Evolutionary conservation across 1,284 basidiomycete genomes (phyloP), one percentile per base, ranked within the genome.

Genomic region (Lentinula novae-zelandiae): DNA sequence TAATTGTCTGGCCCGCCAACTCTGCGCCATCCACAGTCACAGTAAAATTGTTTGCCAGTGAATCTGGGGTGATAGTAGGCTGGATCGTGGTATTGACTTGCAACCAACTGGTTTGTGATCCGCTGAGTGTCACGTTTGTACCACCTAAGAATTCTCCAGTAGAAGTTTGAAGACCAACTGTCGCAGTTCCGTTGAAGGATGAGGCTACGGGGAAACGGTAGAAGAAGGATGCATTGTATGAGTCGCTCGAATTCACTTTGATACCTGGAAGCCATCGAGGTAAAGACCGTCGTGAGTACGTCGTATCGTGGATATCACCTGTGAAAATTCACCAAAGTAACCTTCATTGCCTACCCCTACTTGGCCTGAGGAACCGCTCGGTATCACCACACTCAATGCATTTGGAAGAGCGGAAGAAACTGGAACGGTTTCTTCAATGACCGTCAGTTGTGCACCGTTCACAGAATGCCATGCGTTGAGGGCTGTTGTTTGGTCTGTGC

Each of bases 201-300:
- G 83, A 81, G 5, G 76, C 49, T 20, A 69, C 65, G 0, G 85
- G 80, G 72, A 87, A 84, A 60, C 79, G 82, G 68, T 82, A 86
- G 69, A 78, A 87, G 66, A 90, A 83, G 0, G 86, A 88, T 0
- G 83, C 86, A n/a, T 77, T 82, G 71, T 91, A 90, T 0, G 78
- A 82, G 72, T 81, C 82, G 1, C 75, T 70, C 0, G 79, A 69
- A 52, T 83, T 73, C 38, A 90, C 78, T 51, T 83, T 84, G 70
- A 90, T 87, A 10, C 87, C 87, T 89, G 63, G 7, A 17, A 49
- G 12, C 1, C 31, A 53, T 50, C 17, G 15, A 20, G 17, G 34
- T 44, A 49, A 40, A 61, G 39, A 55, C 51, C 22, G 39, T 46
- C 8, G 54, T 58, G 55, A 27, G 38, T 17, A 38, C 51, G 9